phyloP scores from a whole-genome alignment of 768 basidiomycete genomes.

The Suillus plorans region DNA sequence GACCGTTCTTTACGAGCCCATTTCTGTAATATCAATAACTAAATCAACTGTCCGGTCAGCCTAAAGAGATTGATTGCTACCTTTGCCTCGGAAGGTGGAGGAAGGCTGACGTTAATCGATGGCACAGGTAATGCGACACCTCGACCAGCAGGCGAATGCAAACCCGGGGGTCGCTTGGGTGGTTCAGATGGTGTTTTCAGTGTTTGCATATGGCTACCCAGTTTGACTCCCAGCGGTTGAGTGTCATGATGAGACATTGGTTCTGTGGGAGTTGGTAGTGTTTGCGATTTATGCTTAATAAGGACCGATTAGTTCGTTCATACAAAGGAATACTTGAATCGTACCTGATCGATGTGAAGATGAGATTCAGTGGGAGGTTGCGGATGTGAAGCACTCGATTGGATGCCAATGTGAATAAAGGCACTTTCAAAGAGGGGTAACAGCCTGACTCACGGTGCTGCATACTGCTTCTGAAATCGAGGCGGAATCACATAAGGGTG shows the following conservation, averaged over 20 bases:
- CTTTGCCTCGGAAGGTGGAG: not conserved
- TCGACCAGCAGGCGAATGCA: not conserved
- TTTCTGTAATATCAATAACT: not conserved
- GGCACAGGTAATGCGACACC: not conserved
- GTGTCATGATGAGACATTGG: not conserved
- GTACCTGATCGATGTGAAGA: not conserved
- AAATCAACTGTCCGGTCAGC: not conserved
- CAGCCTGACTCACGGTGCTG: not conserved
- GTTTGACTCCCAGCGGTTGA: not conserved
- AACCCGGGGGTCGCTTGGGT: not conserved
- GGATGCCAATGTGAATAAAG: not conserved
- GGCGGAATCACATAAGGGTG: not conserved
- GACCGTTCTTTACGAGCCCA: not conserved
- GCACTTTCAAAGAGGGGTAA: not conserved
- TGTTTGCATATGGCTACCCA: too few relatives aligned
- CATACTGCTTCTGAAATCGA: not conserved
- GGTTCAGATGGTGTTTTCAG: not conserved
- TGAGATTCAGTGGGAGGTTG: not conserved
- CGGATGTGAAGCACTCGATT: too few relatives aligned
- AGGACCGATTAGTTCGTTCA: not conserved
- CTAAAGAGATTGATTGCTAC: not conserved
- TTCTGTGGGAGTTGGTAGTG: not conserved
- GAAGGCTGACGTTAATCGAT: not conserved
- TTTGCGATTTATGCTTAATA: not conserved
- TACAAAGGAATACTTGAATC: not conserved